These are phyloP conservation scores for Tetraselmis chui DNA, from an alignment of 139 green algal genomes.

Conservation along the genomic window DNA sequence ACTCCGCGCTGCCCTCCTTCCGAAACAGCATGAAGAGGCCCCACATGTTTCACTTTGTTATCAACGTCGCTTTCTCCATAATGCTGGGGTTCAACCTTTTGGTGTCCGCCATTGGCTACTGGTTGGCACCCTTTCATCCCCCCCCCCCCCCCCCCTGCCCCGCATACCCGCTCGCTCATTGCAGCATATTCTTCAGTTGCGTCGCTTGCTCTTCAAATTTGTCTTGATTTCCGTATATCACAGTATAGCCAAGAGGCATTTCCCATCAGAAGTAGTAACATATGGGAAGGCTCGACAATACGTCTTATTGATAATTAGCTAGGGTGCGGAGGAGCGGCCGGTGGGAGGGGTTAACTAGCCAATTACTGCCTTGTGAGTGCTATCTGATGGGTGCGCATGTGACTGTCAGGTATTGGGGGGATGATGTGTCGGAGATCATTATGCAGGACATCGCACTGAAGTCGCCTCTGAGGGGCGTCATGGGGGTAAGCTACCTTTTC, in stretches of 20 bases:
- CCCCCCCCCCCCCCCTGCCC: neutral
- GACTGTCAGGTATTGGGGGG: neutral
- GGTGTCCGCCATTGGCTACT: neutral
- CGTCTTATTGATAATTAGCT: too few species aligned
- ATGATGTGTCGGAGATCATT: neutral
- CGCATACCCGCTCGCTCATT: neutral
- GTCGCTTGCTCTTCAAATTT: too few species aligned
- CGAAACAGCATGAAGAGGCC: neutral
- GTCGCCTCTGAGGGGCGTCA: neutral
- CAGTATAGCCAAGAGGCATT: too few species aligned
- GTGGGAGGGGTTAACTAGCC: too few species aligned
- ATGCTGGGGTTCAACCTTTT: neutral
- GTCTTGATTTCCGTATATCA: too few species aligned
- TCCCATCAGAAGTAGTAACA: too few species aligned
- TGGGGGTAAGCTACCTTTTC: neutral
- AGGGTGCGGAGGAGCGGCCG: too few species aligned
- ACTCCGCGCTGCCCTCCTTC: slow-evolving; percentile 38
- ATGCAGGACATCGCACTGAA: neutral
- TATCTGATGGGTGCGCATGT: neutral
- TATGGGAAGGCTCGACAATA: too few species aligned
- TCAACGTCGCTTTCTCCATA: neutral
- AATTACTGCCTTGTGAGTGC: too few species aligned
- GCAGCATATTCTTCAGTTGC: neutral
- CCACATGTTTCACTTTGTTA: neutral
- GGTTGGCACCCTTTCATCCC: neutral